phyloP scores from a whole-genome alignment of 495 filamentous ascomycete species.

The Neurospora sp. region DNA sequence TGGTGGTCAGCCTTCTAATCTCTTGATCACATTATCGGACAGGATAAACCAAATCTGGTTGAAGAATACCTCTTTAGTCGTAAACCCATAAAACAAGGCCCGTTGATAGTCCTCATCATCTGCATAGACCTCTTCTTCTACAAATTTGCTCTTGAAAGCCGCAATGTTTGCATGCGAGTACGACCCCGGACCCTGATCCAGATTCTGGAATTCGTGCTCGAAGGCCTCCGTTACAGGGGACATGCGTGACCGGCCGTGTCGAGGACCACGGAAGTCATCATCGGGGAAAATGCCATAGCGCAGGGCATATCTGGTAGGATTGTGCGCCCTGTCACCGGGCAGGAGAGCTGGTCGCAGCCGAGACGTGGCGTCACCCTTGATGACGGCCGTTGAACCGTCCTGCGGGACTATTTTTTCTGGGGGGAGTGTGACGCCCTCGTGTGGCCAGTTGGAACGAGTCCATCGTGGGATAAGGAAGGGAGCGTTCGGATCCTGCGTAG shows the following conservation, averaged over 20 bases:
- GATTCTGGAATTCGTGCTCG: not conserved
- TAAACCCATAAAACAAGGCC: constrained; percentile 12
- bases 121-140: not conserved
- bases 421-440: not conserved
- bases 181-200: not conserved
- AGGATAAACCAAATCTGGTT: not conserved
- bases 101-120: constrained; percentile 26
- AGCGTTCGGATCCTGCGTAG: not conserved
- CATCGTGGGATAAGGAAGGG: not conserved
- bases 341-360: constrained; percentile 22
- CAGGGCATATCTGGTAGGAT: constrained; percentile 23
- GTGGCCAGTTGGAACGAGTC: not conserved
- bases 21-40: not conserved
- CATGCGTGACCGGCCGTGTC: constrained; percentile 22
- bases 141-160: constrained; percentile 8
- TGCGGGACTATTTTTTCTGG: not conserved
- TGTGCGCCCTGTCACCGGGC: constrained; percentile 5
- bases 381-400: not conserved
- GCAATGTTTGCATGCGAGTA: not conserved
- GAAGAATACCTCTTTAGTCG: constrained; percentile 21
- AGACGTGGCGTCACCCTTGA: constrained; percentile 9
- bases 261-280: not conserved
- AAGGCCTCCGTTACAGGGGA: constrained; percentile 16
- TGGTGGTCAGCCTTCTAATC: not conserved
- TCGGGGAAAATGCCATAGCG: constrained; percentile 25